phyloP scores from a whole-genome alignment of 495 filamentous ascomycete genomes.

The Sabuloglossum arenarium region DNA sequence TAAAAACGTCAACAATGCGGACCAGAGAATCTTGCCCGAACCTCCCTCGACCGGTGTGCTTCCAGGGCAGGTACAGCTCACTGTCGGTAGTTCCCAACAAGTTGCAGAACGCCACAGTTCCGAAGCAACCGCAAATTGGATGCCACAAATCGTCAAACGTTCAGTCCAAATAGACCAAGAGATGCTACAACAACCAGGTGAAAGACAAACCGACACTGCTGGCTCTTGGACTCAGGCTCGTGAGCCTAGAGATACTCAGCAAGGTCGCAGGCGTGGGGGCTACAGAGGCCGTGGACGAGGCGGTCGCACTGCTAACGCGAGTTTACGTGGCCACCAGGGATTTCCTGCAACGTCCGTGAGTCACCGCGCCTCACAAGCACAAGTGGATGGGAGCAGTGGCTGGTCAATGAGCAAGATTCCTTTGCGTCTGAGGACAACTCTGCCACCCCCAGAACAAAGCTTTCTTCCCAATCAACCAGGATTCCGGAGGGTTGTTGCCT shows the following conservation, averaged over 20 bases:
- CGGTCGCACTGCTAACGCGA: background rate
- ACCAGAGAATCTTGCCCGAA: background rate
- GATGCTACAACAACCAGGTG: background rate
- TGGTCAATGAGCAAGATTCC: background rate
- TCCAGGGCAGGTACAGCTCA: too few relatives aligned
- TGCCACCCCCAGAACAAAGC: background rate
- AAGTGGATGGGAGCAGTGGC: background rate
- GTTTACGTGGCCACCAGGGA: background rate
- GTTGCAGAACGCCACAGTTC: background rate
- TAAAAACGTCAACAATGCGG: background rate
- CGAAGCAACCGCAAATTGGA: background rate
- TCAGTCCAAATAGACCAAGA: background rate
- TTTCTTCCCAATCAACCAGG: background rate
- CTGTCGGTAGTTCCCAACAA: background rate
- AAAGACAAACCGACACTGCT: background rate
- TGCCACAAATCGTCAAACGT: background rate
- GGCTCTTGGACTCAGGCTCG: background rate
- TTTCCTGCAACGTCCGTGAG: too few relatives aligned
- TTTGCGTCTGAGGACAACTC: background rate
- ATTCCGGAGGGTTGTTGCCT: background rate
- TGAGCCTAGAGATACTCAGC: background rate
- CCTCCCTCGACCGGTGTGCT: too few relatives aligned
- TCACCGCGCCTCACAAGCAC: too few relatives aligned
- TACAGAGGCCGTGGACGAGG: background rate
- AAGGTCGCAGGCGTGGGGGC: background rate